These are phyloP conservation scores for Pseudonectria buxi DNA, from an alignment of 2,329 filamentous ascomycete genomes.

Conservation along the genomic window DNA sequence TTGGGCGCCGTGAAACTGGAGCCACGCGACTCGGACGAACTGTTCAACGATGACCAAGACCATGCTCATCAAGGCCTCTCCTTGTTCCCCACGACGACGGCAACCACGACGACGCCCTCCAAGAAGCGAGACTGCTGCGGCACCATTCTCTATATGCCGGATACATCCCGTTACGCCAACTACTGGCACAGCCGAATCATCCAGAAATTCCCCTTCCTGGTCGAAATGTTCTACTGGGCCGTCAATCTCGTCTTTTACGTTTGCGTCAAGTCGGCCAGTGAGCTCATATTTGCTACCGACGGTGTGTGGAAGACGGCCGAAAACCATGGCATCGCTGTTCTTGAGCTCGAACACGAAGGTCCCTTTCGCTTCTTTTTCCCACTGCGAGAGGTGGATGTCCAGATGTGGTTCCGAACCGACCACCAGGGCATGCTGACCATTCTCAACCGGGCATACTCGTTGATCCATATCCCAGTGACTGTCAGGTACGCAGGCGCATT, in stretches of 20 bases:
- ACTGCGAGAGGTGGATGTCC: slow-evolving; percentile 43
- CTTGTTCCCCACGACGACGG: slow-evolving; percentile 5
- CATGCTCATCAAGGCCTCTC: slow-evolving; percentile 10
- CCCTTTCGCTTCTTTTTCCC: slow-evolving; percentile 46
- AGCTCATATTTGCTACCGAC: slow-evolving; percentile 29
- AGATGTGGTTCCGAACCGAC: slow-evolving; percentile 49
- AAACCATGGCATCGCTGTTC: slow-evolving; percentile 46
- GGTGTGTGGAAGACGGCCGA: slow-evolving; percentile 50
- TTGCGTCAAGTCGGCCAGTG: slow-evolving; percentile 18
- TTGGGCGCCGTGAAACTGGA: slow-evolving; percentile 17
- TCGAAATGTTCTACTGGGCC: slow-evolving; percentile 70
- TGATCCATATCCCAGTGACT: slow-evolving; percentile 55
- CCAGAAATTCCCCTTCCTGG: slow-evolving; percentile 59
- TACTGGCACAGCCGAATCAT: slow-evolving; percentile 56
- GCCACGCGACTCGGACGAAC: slow-evolving; percentile 15
- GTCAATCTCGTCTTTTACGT: slow-evolving; percentile 58
- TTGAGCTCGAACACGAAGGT: slow-evolving; percentile 47
- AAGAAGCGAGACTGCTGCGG: slow-evolving; percentile 47
- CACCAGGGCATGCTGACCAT: slow-evolving; percentile 47
- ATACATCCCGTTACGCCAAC: slow-evolving; percentile 53
- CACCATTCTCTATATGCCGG: slow-evolving; percentile 45
- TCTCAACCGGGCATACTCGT: slow-evolving; percentile 51
- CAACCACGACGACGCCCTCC: slow-evolving; percentile 29
- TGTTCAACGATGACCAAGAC: slow-evolving; percentile 10
- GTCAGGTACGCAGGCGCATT: slow-evolving; percentile 38